A percentile compares a stretch with the other conserved stretches of the same genome.
Conservation (phyloP, 1,284 basidiomycete species). For the Amylostereum areolatum region DNA sequence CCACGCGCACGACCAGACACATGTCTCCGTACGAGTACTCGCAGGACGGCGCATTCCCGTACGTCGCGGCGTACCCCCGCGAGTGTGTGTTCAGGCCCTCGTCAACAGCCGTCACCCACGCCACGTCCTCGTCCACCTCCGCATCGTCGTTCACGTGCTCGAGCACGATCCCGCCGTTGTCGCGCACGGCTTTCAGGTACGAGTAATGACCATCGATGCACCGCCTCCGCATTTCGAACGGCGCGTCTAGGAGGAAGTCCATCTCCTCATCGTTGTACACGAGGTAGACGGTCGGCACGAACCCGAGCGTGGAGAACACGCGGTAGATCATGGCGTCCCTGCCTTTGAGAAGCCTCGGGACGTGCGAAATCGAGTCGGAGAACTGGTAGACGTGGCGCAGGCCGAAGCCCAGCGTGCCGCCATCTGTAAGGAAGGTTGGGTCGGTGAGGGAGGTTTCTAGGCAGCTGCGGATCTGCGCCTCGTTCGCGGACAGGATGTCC, state of each 20-base stretch:
- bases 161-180: neutral
- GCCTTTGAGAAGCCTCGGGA: neutral
- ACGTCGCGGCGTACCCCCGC: conserved; percentile 8
- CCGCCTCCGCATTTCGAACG: neutral
- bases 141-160: neutral
- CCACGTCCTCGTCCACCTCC: conserved; percentile 1
- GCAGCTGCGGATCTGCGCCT: neutral
- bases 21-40: conserved; percentile 12
- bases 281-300: neutral
- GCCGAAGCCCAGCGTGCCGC: conserved; percentile 31
- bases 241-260: neutral
- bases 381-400: conserved; percentile 30
- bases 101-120: conserved; percentile 13
- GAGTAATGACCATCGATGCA: neutral
- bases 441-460: conserved; percentile 17
- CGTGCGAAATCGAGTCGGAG: no score
- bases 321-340: neutral
- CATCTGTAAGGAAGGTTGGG: conserved; percentile 23
- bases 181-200: neutral
- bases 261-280: no score
- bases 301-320: neutral
- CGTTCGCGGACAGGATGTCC: neutral
- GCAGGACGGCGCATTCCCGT: conserved; percentile 14
- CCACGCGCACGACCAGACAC: conserved; percentile 13
- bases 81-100: conserved; percentile 1